These are phyloP conservation scores for Penicillium arizonense DNA, from an alignment of 495 filamentous ascomycete species.

Conservation along the genomic window DNA sequence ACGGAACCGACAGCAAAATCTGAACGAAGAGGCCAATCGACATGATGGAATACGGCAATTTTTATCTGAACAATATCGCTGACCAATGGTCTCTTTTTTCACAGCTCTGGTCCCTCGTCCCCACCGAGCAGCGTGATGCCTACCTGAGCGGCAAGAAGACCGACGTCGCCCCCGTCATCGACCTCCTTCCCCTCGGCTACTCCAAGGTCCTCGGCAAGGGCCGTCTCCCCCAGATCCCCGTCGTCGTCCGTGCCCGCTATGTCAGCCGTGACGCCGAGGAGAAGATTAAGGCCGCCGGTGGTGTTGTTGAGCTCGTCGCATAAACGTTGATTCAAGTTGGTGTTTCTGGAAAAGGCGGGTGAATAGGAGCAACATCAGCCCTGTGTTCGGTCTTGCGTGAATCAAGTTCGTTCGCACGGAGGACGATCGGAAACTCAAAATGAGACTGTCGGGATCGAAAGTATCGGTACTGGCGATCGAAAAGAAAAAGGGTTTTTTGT, in stretches of 20 bases:
- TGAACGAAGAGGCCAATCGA: neutral
- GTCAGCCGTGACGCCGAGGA: constrained; percentile 85
- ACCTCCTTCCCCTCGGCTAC: constrained; percentile 89
- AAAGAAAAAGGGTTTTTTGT: constrained; percentile 42
- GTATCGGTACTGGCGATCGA: constrained; percentile 24
- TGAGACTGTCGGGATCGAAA: constrained; percentile 22
- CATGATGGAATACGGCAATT: neutral
- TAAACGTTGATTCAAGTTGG: constrained; percentile 50
- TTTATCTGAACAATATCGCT: constrained; percentile 9
- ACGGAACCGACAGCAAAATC: neutral
- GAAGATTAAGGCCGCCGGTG: constrained; percentile 94
- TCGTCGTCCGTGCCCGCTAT: constrained; percentile 86
- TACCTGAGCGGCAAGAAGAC: constrained; percentile 70
- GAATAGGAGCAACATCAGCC: constrained; percentile 35
- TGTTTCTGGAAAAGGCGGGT: constrained; percentile 32
- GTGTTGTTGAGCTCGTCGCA: constrained; percentile 87
- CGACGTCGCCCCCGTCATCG: constrained; percentile 87
- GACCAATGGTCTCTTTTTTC: constrained; percentile 16
- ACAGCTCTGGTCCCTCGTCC: constrained; percentile 81
- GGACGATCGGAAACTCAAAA: constrained; percentile 32
- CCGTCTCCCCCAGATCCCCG: constrained; percentile 76
- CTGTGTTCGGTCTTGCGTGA: constrained; percentile 36
- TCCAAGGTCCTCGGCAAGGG: constrained; percentile 94
- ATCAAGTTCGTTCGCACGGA: constrained; percentile 28
- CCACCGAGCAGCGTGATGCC: constrained; percentile 76